Base-by-base conservation (phyloP, 2,329 filamentous ascomycete species). In the Lachnellula arida region DNA sequence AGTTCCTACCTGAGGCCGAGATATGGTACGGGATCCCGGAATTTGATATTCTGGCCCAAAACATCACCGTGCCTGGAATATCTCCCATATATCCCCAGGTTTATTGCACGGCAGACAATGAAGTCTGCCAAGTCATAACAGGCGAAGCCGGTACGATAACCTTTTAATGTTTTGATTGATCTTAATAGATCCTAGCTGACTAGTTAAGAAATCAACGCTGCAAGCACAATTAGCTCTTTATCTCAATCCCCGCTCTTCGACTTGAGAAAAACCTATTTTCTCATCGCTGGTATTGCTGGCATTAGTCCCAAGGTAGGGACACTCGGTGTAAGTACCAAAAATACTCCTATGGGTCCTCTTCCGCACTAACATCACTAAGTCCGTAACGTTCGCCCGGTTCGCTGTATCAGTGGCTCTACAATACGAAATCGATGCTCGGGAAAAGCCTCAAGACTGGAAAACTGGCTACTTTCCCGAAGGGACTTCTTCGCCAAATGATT, bases 351-450 rank as follows among this genome's bases (percentile, higher is more conserved):
- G 3, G 5, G 25, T 25, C 25, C 5, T 25, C 25, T 25, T 25
- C 7, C 25, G 25, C 25, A 25, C 25, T 25, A 25, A 25, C 25
- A 25, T 5, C 25, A 25, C 25, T 25, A 25, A 25, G 25, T 25
- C 80, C 39, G 86, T 88, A 0, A 84, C 85, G 0, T 81, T 91
- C 49, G 80, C 84, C 34, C 78, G 80, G 11, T 91, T 83, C 66
- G 81, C 86, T 0, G 79, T 91, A 3, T 87, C 91, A 66, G 85
- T 89, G 2, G 86, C 83, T 0, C 74, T 90, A 54, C 87, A 91
- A 69, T 88, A 89, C 61, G 87, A 91, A 70, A 81, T 91, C 58
- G 87, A 90, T 63, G 73, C 80, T 1, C 80, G 87, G 34, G 86
- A 89, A 60, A 79, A 88, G 35, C 84, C 85, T 0, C 65, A 66